Percentiles rank a stretch among this genome's conserved stretches.
phyloP scores from a whole-genome alignment of 164 flowering plant genomes.

The Dillenia turbinata region DNA sequence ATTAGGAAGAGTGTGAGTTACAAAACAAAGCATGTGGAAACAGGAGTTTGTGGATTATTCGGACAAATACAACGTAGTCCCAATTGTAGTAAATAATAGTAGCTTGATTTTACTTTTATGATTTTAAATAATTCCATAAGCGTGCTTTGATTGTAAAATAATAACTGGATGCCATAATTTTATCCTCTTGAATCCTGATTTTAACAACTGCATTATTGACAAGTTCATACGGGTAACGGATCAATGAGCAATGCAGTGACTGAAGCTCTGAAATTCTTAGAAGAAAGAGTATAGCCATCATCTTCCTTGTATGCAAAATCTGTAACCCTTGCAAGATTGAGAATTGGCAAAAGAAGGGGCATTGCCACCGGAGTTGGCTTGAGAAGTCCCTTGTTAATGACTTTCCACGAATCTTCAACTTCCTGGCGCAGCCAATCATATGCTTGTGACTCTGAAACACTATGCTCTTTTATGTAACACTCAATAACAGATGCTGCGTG shows the following conservation, averaged over 20 bases:
- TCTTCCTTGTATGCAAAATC: background rate
- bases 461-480: conserved; percentile 27
- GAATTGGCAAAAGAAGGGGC: conserved; percentile 2
- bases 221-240: conserved; percentile 7
- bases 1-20: too few relatives aligned
- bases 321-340: conserved; percentile 4
- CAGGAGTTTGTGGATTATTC: too few relatives aligned
- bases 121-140: too few relatives aligned
- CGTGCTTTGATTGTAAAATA: too few relatives aligned
- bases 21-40: too few relatives aligned
- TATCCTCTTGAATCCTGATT: too few relatives aligned
- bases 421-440: background rate
- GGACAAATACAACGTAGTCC: too few relatives aligned
- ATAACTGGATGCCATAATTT: too few relatives aligned
- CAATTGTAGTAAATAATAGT: too few relatives aligned
- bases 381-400: conserved; percentile 11
- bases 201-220: too few relatives aligned
- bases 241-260: conserved; percentile 12
- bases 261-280: conserved; percentile 15
- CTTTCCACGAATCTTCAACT: conserved; percentile 16
- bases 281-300: conserved; percentile 20
- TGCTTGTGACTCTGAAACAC: conserved; percentile 22
- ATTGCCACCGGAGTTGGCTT: background rate
- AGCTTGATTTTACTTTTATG: too few relatives aligned
- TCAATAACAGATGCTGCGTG: conserved; percentile 26